A percentile compares a stretch with the other conserved stretches of the same genome.
Evolutionary conservation across 306 rosid species (phyloP).

Genomic region (Chamaecrista fasciculata): DNA sequence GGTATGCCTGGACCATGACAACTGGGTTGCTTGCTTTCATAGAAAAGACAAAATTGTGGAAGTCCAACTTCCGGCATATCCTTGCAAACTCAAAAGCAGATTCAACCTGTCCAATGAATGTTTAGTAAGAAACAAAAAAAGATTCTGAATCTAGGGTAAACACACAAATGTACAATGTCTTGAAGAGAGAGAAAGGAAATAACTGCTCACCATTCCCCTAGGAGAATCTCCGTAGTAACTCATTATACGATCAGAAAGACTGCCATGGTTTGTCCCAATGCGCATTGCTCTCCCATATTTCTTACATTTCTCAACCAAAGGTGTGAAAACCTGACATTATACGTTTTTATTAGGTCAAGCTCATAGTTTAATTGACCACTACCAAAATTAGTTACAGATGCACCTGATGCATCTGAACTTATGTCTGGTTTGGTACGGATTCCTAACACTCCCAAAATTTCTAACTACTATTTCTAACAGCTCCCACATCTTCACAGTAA

Average conservation of each 20-base stretch:
- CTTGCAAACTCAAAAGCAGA: slow-evolving; percentile 99
- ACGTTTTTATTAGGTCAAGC: slow-evolving; percentile 21
- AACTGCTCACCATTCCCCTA: slow-evolving; percentile 86
- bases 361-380: neutral
- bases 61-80: slow-evolving; percentile 93
- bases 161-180: slow-evolving; percentile 18
- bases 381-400: neutral
- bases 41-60: slow-evolving; percentile 85
- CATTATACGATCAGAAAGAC: slow-evolving; percentile 99
- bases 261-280: slow-evolving; percentile 97
- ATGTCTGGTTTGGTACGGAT: neutral
- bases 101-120: slow-evolving; percentile 73
- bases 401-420: neutral
- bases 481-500: slow-evolving; percentile 1
- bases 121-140: slow-evolving; percentile 23
- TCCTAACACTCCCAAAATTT: neutral
- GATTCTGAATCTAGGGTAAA: slow-evolving; percentile 1
- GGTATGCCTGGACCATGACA: slow-evolving; percentile 97
- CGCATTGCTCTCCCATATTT: slow-evolving; percentile 99
- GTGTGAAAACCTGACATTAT: slow-evolving; percentile 71
- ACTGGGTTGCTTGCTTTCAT: slow-evolving; percentile 99
- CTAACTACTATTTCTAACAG: neutral
- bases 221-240: slow-evolving; percentile 99
- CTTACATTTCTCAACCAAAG: slow-evolving; percentile 97
- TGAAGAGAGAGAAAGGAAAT: slow-evolving; percentile 22